phyloP scores from a whole-genome alignment of 768 basidiomycete species.

The Dioszegia crocea region DNA sequence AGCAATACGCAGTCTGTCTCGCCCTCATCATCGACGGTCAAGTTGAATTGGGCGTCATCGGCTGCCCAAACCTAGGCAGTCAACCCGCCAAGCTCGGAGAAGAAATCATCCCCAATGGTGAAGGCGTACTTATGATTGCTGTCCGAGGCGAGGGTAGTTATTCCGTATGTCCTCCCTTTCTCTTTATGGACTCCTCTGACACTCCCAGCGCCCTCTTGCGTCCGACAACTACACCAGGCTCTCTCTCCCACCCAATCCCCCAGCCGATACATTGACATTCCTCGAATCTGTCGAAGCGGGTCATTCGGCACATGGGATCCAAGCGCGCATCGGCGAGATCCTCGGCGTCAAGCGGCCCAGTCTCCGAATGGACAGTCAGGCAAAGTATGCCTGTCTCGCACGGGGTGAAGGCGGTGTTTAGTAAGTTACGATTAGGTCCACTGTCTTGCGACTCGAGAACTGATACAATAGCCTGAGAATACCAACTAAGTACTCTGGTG shows the following conservation, averaged over 20 bases:
- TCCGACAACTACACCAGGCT: constrained; percentile 57
- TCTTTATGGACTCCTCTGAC: neutral
- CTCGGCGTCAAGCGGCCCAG: constrained; percentile 65
- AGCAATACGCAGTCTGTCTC: constrained; percentile 88
- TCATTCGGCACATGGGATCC: constrained; percentile 85
- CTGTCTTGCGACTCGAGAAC: constrained; percentile 67
- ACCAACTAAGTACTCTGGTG: constrained; percentile 50
- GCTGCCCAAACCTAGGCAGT: constrained; percentile 76
- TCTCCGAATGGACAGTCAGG: constrained; percentile 89
- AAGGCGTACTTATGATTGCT: constrained; percentile 79
- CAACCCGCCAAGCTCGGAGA: constrained; percentile 60
- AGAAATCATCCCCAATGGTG: constrained; percentile 48
- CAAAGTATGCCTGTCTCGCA: constrained; percentile 83
- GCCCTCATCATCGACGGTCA: constrained; percentile 73
- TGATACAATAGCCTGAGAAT: constrained; percentile 48
- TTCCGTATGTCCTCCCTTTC: constrained; percentile 25
- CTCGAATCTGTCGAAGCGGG: constrained; percentile 90
- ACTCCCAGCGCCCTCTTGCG: constrained; percentile 57
- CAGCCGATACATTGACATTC: constrained; percentile 58
- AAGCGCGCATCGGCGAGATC: constrained; percentile 63
- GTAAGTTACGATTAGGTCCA: constrained; percentile 22
- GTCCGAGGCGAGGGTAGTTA: constrained; percentile 71
- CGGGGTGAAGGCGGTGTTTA: constrained; percentile 70
- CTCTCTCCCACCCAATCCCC: constrained; percentile 51
- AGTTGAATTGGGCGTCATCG: constrained; percentile 78